phyloP scores from a whole-genome alignment of 306 rosid genomes.

The Gynostemma pentaphyllum region DNA sequence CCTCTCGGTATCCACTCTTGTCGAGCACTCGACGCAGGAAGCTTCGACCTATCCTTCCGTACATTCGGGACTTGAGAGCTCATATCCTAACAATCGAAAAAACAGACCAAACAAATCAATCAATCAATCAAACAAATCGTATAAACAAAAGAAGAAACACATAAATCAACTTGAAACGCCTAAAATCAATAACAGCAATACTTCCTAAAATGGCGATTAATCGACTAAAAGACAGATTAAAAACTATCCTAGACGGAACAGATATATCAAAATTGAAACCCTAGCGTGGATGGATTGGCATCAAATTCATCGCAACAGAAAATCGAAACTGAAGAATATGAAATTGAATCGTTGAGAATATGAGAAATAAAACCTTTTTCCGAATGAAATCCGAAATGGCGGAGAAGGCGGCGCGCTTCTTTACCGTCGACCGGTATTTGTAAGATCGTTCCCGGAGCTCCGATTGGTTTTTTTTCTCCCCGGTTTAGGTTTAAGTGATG shows the following conservation, averaged over 20 bases:
- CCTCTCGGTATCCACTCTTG: slow-evolving; percentile 55
- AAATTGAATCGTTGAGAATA: not conserved
- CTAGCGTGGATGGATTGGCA: not conserved
- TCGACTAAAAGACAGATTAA: too few species aligned
- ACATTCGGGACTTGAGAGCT: slow-evolving; percentile 36
- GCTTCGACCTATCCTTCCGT: slow-evolving; percentile 45
- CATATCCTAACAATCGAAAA: slow-evolving; percentile 25
- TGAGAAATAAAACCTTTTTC: not conserved
- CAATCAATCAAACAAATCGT: not conserved
- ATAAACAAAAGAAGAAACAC: not conserved
- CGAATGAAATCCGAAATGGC: not conserved
- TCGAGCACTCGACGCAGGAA: slow-evolving; percentile 31
- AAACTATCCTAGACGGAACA: too few species aligned
- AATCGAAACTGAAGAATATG: not conserved
- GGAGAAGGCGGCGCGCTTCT: not conserved
- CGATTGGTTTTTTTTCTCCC: too few species aligned
- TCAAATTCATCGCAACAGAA: not conserved
- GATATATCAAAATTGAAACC: not conserved
- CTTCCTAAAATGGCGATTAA: not conserved
- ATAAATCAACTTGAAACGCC: not conserved
- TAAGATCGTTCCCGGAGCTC: too few species aligned
- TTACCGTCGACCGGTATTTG: not conserved
- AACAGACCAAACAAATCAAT: too few species aligned
- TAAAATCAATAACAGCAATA: not conserved
- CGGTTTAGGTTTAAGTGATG: not conserved